These are phyloP conservation scores for Hymenoscyphus linearis DNA, from an alignment of 2,329 filamentous ascomycete genomes.

Conservation along the genomic window DNA sequence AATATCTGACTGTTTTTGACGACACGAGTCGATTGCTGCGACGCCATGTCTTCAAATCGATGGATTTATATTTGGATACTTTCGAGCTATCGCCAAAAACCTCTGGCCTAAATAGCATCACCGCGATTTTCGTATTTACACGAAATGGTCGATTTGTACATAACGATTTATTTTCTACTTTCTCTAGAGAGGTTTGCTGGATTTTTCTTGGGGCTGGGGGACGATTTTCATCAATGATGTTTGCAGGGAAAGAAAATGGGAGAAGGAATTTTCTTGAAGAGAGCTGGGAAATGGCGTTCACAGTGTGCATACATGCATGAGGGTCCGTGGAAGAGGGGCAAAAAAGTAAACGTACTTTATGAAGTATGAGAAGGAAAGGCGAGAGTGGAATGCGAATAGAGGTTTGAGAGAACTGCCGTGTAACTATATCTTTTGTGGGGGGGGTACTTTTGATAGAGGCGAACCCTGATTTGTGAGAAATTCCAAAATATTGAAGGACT, in stretches of 20 bases:
- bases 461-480: background rate
- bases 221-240: conserved; percentile 1
- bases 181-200: conserved; percentile 9
- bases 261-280: background rate
- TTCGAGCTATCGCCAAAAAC: background rate
- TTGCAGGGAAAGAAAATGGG: background rate
- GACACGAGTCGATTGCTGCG: background rate
- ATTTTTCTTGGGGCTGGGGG: conserved; percentile 4
- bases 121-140: background rate
- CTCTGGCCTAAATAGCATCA: background rate
- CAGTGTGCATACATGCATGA: background rate
- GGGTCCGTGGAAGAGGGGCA: conserved; percentile 4
- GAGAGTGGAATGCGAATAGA: background rate
- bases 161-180: conserved; percentile 5
- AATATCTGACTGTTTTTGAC: background rate
- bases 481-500: background rate
- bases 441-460: background rate
- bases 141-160: conserved; percentile 8
- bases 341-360: background rate
- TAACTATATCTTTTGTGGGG: background rate
- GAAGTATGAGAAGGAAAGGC: background rate
- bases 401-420: background rate
- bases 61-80: conserved; percentile 8
- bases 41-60: background rate
- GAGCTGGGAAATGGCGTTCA: background rate